Conservation (phyloP, 2,329 filamentous ascomycete genomes). For the Monilinia aucupariae region DNA sequence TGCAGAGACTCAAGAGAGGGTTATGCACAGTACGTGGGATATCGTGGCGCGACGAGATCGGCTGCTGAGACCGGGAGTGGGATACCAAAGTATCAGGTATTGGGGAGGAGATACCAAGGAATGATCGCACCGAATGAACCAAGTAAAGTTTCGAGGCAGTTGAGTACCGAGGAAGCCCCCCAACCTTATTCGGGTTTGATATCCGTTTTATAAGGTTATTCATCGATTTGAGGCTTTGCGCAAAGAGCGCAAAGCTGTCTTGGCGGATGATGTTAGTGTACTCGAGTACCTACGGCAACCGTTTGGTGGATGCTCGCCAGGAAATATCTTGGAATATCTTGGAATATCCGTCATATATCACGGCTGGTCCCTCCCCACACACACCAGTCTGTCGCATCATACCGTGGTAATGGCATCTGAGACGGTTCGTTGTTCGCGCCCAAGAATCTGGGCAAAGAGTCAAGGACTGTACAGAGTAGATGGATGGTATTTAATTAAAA, state of each 20-base stretch:
- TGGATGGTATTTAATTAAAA: too few species aligned
- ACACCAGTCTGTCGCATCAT: not conserved
- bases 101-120: not conserved
- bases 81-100: not conserved
- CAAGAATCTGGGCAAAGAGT: slow-evolving; percentile 1
- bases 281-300: too few species aligned
- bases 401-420: too few species aligned
- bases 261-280: too few species aligned
- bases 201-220: not conserved
- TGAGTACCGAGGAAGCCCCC: not conserved
- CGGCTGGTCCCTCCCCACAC: not conserved
- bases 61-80: not conserved
- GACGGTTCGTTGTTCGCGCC: not conserved
- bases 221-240: not conserved
- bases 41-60: not conserved
- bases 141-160: not conserved
- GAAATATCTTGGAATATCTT: not conserved
- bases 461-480: not conserved
- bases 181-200: not conserved
- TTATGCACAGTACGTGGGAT: not conserved
- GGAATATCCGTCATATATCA: not conserved
- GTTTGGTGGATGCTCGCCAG: too few species aligned
- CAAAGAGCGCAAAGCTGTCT: not conserved
- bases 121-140: not conserved
- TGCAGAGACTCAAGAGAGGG: too few species aligned